These are phyloP conservation scores for Fusarium hostae DNA, from an alignment of 2,329 filamentous ascomycete species.

Conservation along the genomic window DNA sequence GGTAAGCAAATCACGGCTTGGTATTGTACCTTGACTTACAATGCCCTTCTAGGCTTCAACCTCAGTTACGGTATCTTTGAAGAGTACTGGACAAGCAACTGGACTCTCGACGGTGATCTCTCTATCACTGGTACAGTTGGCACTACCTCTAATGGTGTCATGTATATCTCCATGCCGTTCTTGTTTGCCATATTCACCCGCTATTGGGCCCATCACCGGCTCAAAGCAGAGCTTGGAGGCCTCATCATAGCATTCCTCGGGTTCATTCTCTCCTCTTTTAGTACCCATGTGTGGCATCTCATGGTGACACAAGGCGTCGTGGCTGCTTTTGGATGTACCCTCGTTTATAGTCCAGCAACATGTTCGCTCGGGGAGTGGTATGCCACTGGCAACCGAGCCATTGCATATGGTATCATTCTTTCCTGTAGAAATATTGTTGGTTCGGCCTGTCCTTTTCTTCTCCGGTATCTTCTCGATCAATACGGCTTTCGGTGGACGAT, in stretches of 20 bases:
- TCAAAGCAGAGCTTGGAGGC: neutral
- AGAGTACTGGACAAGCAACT: constrained; percentile 1
- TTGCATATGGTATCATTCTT: constrained; percentile 1
- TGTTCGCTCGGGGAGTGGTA: constrained; percentile 1
- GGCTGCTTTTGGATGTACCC: neutral
- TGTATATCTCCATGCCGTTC: constrained; percentile 3
- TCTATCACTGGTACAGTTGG: neutral
- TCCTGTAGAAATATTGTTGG: neutral
- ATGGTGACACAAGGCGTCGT: neutral
- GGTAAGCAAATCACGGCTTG: neutral
- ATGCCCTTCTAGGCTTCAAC: neutral
- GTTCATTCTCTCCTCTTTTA: neutral
- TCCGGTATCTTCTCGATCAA: neutral
- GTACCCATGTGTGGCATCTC: neutral
- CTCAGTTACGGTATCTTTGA: neutral
- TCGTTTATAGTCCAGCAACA: constrained; percentile 1
- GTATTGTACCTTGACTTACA: fast-evolving
- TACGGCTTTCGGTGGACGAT: neutral
- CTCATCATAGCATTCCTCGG: neutral
- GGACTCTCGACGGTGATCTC: neutral
- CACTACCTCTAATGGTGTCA: constrained; percentile 1
- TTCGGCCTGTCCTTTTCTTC: neutral
- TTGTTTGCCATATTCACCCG: neutral
- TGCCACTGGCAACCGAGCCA: neutral
- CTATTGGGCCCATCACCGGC: neutral